These are phyloP conservation scores for Corchorus olitorius DNA, from an alignment of 345 rosid genomes.

Conservation along the genomic window DNA sequence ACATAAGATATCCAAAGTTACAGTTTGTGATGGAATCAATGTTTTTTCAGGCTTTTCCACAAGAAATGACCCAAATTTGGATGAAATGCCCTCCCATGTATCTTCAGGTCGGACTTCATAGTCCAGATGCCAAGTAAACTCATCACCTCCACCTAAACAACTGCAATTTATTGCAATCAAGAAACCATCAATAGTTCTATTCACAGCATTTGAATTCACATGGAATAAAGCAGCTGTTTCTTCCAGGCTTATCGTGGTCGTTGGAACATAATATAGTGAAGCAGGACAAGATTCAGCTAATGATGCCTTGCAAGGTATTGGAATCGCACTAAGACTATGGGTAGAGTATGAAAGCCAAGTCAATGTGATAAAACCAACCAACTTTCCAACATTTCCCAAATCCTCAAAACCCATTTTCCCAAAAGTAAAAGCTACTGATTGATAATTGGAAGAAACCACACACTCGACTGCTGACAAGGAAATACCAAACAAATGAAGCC, in stretches of 20 bases:
- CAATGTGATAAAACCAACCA: constrained; percentile 17
- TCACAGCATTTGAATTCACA: constrained; percentile 20
- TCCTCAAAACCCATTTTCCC: constrained; percentile 16
- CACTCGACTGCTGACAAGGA: background rate
- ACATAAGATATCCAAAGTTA: constrained; percentile 30
- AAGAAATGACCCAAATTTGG: constrained; percentile 26
- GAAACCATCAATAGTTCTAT: constrained; percentile 33
- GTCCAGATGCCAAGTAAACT: constrained; percentile 25
- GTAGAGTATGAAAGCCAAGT: background rate
- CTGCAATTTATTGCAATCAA: constrained; percentile 32
- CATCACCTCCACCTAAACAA: constrained; percentile 13
- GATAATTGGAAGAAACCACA: background rate
- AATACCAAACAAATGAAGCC: background rate
- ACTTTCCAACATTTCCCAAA: constrained; percentile 3
- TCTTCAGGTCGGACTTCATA: constrained; percentile 32
- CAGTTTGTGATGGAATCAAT: constrained; percentile 17
- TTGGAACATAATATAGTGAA: constrained; percentile 28
- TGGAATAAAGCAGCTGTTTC: constrained; percentile 34
- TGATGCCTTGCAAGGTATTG: constrained; percentile 31
- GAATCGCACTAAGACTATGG: constrained; percentile 21
- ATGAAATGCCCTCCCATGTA: constrained; percentile 28
- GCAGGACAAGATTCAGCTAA: constrained; percentile 29
- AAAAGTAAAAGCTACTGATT: background rate
- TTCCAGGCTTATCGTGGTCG: constrained; percentile 18
- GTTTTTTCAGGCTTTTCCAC: constrained; percentile 9